Evolutionary conservation across 139 green algal species (phyloP).

Genomic region (Pedinophyceae sp.): DNA sequence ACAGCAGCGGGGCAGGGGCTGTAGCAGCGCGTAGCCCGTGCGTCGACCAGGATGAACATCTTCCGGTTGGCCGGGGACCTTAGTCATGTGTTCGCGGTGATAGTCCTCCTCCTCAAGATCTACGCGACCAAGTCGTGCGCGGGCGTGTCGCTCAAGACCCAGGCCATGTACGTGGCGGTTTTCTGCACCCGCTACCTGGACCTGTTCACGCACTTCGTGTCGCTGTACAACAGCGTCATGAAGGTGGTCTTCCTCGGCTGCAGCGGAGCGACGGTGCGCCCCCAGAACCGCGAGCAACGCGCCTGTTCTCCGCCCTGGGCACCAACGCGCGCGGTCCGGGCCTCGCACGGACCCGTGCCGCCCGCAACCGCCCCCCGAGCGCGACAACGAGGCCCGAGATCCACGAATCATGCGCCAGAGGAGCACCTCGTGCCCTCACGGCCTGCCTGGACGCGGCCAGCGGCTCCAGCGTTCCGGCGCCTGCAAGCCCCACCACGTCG

Average conservation of each 20-base stretch:
- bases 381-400: too few relatives aligned
- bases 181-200: constrained; percentile 94
- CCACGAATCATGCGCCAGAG: too few relatives aligned
- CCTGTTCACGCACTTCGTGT: constrained; percentile 53
- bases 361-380: too few relatives aligned
- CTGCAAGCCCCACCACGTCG: too few relatives aligned
- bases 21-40: too few relatives aligned
- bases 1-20: too few relatives aligned
- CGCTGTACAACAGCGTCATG: constrained; percentile 91
- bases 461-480: too few relatives aligned
- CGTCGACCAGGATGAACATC: constrained; percentile 81
- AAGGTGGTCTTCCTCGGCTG: constrained; percentile 87
- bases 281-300: too few relatives aligned
- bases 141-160: constrained; percentile 94
- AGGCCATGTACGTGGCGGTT: constrained; percentile 92
- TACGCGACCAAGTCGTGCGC: constrained; percentile 71
- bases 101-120: constrained; percentile 94
- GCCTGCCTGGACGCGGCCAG: too few relatives aligned
- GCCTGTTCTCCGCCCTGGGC: constrained; percentile 80
- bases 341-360: not conserved
- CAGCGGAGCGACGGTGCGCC: constrained; percentile 70
- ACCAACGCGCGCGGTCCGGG: constrained; percentile 27
- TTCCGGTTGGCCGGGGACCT: constrained; percentile 90
- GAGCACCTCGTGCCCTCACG: too few relatives aligned
- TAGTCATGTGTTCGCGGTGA: constrained; percentile 80